Evolutionary conservation across 2,329 filamentous ascomycete genomes (phyloP).

Genomic region (Diatrype stigma): DNA sequence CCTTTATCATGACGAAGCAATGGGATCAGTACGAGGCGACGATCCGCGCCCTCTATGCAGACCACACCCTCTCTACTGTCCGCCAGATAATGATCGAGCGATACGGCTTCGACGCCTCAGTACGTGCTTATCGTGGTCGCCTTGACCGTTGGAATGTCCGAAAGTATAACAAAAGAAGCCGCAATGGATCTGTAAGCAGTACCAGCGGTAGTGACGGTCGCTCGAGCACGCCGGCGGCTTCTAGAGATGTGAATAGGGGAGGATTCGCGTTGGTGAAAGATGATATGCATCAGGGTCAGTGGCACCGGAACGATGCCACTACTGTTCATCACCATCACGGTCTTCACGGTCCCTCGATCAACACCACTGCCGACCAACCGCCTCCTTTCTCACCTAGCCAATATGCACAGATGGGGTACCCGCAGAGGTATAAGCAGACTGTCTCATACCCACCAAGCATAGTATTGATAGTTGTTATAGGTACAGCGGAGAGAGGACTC

Average conservation of each 20-base stretch:
- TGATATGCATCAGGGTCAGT: neutral
- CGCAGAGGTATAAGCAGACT: no score
- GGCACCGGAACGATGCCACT: neutral
- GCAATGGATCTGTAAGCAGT: conserved; percentile 5
- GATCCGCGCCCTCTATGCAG: conserved; percentile 14
- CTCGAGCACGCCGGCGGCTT: neutral
- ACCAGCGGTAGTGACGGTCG: neutral
- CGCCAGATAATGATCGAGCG: conserved; percentile 24
- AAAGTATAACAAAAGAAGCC: conserved; percentile 42
- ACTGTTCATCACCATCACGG: no score
- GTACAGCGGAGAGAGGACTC: neutral
- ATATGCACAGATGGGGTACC: neutral
- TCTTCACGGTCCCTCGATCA: neutral
- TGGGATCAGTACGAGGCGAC: conserved; percentile 8
- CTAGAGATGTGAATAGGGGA: neutral
- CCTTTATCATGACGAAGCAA: neutral
- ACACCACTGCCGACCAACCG: neutral
- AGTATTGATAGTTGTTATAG: neutral
- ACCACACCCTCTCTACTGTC: conserved; percentile 21
- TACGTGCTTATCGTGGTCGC: conserved; percentile 45
- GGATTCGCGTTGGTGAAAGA: neutral
- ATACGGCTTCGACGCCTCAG: conserved; percentile 33
- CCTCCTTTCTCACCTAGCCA: neutral
- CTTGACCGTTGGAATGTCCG: conserved; percentile 41
- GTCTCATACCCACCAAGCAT: no score